Conservation (phyloP, 2,329 filamentous ascomycete species). For the Calonectria leucothoes region DNA sequence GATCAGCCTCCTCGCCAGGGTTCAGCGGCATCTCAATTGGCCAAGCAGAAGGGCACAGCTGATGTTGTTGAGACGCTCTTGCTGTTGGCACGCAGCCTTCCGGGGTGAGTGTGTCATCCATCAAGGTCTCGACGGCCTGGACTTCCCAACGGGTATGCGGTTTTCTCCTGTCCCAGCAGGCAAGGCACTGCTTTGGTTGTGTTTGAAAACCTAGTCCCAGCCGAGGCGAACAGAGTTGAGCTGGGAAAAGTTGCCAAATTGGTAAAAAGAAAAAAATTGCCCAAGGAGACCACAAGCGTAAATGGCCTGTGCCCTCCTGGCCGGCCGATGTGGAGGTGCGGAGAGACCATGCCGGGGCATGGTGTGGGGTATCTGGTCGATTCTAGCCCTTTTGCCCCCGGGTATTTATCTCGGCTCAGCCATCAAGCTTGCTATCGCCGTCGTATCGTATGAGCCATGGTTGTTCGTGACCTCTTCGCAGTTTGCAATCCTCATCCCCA, state of each 20-base stretch:
- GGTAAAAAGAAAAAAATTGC: not conserved
- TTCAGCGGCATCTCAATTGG: conserved; percentile 33
- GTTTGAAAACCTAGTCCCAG: not conserved
- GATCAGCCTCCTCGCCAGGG: conserved; percentile 37
- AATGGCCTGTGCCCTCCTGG: conserved; percentile 13
- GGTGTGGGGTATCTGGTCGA: conserved; percentile 40
- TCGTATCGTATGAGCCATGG: conserved; percentile 35
- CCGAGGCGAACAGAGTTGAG: conserved; percentile 1
- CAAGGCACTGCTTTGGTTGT: not conserved
- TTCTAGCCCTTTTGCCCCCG: conserved; percentile 26
- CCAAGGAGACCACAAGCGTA: conserved; percentile 12
- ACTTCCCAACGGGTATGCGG: not conserved
- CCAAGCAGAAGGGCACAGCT: not conserved
- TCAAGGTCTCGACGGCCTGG: not conserved
- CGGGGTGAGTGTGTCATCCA: not conserved
- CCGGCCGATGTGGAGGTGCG: conserved; percentile 39
- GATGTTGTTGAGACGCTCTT: conserved; percentile 3
- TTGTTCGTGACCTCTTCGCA: not conserved
- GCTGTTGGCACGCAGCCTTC: not conserved
- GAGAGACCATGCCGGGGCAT: conserved; percentile 32
- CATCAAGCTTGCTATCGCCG: conserved; percentile 21
- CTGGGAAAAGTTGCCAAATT: conserved; percentile 22
- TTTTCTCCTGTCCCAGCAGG: not conserved
- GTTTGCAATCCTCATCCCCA: not conserved
- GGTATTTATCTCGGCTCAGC: conserved; percentile 28